phyloP scores from a whole-genome alignment of 2,329 filamentous ascomycete genomes.

The Dactylellina cionopaga region DNA sequence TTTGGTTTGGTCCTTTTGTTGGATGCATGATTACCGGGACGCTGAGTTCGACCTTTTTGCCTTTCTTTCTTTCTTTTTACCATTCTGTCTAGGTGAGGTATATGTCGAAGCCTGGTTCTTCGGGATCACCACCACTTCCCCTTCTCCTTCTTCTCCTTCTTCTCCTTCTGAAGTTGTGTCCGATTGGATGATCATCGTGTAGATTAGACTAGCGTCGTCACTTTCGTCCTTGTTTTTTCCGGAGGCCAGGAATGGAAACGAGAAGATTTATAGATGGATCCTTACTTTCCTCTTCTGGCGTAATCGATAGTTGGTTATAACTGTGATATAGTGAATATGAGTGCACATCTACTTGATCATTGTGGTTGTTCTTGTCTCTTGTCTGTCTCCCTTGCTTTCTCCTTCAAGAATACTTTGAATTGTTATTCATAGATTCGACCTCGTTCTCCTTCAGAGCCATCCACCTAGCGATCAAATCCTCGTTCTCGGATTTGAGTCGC shows the following conservation, averaged over 20 bases:
- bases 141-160: background rate
- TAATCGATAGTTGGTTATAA: background rate
- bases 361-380: background rate
- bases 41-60: background rate
- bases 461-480: conserved; percentile 88
- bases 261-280: background rate
- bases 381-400: background rate
- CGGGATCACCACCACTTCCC: no score
- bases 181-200: conserved; percentile 28
- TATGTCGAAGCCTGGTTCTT: conserved; percentile 30
- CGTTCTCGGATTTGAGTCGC: conserved; percentile 81
- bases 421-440: conserved; percentile 83
- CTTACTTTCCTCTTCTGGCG: background rate
- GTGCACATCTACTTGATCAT: no score
- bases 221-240: background rate
- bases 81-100: background rate
- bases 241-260: background rate
- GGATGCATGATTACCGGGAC: conserved; percentile 11
- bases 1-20: conserved; percentile 5
- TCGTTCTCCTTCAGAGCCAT: conserved; percentile 87
- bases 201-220: conserved; percentile 44
- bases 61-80: conserved; percentile 9
- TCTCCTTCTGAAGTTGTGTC: conserved; percentile 7
- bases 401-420: conserved; percentile 64
- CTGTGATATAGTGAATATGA: background rate